A percentile compares a stretch with the other conserved stretches of the same genome.
These are phyloP conservation scores for Colletotrichum tabaci DNA, from an alignment of 2,329 filamentous ascomycete species.

Conservation along the genomic window DNA sequence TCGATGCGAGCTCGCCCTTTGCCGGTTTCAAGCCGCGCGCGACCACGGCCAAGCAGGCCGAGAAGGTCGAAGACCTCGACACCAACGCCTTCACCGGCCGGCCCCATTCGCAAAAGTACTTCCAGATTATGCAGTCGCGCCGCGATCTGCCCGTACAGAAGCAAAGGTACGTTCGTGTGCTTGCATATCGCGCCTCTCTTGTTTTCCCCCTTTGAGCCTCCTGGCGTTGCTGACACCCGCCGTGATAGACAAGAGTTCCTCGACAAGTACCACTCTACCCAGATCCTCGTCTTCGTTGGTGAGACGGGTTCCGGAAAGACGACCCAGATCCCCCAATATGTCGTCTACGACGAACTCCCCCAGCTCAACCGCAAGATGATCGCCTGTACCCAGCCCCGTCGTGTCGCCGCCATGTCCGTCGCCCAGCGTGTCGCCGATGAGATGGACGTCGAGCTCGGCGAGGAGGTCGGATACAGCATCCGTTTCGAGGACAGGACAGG, in stretches of 20 bases:
- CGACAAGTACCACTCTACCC: conserved; percentile 90
- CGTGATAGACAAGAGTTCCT: conserved; percentile 86
- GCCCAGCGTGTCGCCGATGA: conserved; percentile 98
- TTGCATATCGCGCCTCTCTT: not conserved
- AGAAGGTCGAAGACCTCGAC: conserved; percentile 82
- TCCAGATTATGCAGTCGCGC: conserved; percentile 87
- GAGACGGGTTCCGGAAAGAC: conserved; percentile 99
- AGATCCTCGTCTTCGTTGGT: conserved; percentile 98
- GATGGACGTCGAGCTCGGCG: conserved; percentile 91
- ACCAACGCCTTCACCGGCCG: conserved; percentile 88
- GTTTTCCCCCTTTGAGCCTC: not conserved
- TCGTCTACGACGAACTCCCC: conserved; percentile 95
- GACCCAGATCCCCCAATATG: conserved; percentile 98
- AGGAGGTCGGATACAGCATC: conserved; percentile 98
- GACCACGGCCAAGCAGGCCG: conserved; percentile 83
- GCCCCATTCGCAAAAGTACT: conserved; percentile 86
- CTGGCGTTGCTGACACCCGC: conserved; percentile 19
- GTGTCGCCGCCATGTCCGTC: conserved; percentile 98
- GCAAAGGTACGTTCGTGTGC: conserved; percentile 74
- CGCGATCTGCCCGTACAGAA: conserved; percentile 92
- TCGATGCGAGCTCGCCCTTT: conserved; percentile 64
- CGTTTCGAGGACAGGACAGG: conserved; percentile 97
- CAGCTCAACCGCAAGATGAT: conserved; percentile 90
- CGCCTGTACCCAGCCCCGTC: conserved; percentile 96
- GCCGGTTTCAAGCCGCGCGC: conserved; percentile 81